phyloP scores from a whole-genome alignment of 2,329 filamentous ascomycete genomes.

The Hirsutella thompsonii region DNA sequence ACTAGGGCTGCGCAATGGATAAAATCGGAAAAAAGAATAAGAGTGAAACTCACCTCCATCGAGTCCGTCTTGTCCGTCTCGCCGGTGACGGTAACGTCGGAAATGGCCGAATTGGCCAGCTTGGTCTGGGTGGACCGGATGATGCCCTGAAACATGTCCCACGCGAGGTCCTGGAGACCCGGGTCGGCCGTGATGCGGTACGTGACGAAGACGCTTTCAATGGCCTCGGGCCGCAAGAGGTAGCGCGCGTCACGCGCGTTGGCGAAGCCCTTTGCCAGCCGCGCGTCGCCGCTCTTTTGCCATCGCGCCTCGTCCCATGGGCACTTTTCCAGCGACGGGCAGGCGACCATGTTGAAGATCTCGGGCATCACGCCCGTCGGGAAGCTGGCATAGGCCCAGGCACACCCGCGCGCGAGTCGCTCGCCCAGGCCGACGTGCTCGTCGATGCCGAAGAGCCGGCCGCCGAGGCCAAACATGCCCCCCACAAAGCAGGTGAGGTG shows the following conservation, averaged over 20 bases:
- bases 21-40: conserved; percentile 1
- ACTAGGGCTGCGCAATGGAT: background rate
- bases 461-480: conserved; percentile 54
- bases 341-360: conserved; percentile 31
- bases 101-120: conserved; percentile 33
- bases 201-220: conserved; percentile 70
- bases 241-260: conserved; percentile 37
- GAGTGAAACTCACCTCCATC: conserved; percentile 38
- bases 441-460: conserved; percentile 40
- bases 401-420: conserved; percentile 39
- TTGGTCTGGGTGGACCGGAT: conserved; percentile 30
- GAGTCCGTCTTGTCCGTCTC: conserved; percentile 34
- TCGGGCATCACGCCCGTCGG: conserved; percentile 48
- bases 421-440: conserved; percentile 35
- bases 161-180: conserved; percentile 35
- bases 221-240: conserved; percentile 49
- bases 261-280: conserved; percentile 46
- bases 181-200: conserved; percentile 42
- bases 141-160: conserved; percentile 38
- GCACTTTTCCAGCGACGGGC: conserved; percentile 22
- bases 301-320: conserved; percentile 17
- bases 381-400: conserved; percentile 43
- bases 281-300: conserved; percentile 10
- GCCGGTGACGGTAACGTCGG: conserved; percentile 23
- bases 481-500: conserved; percentile 48